phyloP scores from a whole-genome alignment of 768 basidiomycete genomes.

The Mycena filopes region DNA sequence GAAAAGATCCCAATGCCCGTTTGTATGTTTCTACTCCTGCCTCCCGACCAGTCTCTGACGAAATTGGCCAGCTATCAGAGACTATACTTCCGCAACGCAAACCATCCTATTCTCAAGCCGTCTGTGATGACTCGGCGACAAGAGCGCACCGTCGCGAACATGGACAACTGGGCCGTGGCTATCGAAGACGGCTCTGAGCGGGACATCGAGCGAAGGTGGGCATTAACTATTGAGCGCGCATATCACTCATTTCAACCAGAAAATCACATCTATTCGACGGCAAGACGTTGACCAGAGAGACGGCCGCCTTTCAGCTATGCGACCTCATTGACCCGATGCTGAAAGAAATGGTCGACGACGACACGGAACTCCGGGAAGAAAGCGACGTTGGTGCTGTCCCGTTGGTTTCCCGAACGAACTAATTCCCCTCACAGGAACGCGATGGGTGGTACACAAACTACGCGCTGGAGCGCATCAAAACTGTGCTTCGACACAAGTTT shows the following conservation, averaged over 20 bases:
- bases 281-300: constrained; percentile 78
- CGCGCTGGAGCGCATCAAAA: constrained; percentile 85
- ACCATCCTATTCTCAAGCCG: constrained; percentile 81
- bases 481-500: constrained; percentile 86
- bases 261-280: constrained; percentile 93
- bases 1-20: constrained; percentile 74
- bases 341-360: constrained; percentile 80
- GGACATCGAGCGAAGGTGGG: constrained; percentile 58
- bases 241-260: constrained; percentile 42
- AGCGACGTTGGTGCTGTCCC: constrained; percentile 70
- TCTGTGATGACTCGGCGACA: constrained; percentile 79
- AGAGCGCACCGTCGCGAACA: constrained; percentile 58
- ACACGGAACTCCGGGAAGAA: constrained; percentile 71
- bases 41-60: constrained; percentile 9
- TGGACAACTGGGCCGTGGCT: constrained; percentile 52
- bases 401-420: background rate
- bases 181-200: constrained; percentile 45
- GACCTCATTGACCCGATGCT: constrained; percentile 92
- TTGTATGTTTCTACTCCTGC: constrained; percentile 66
- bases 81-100: constrained; percentile 89
- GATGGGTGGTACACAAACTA: constrained; percentile 91
- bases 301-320: constrained; percentile 93
- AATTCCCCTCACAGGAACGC: constrained; percentile 62
- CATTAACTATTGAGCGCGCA: background rate
- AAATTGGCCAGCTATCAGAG: constrained; percentile 81